Conservation (phyloP, 108 stramenopile species). For the Cyclotella cryptica region DNA sequence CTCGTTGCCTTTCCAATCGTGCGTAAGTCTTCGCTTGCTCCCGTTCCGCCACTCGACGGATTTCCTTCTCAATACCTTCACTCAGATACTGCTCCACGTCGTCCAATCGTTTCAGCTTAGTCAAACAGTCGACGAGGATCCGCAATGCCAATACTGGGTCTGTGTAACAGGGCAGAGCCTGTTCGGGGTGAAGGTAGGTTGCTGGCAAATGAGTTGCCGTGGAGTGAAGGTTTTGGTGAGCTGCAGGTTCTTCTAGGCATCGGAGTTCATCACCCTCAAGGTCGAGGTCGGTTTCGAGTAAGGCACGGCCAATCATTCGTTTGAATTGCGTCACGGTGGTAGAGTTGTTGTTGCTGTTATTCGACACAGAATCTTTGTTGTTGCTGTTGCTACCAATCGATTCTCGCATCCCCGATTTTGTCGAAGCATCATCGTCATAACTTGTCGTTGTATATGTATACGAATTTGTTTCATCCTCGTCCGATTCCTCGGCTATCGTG, state of each 20-base stretch:
- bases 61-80: conserved; percentile 67
- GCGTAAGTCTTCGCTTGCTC: conserved; percentile 85
- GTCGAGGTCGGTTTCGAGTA: conserved; percentile 84
- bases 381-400: conserved; percentile 3
- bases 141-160: conserved; percentile 81
- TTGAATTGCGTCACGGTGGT: conserved; percentile 24
- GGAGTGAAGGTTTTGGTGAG: conserved; percentile 22
- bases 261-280: conserved; percentile 84
- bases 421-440: conserved; percentile 47
- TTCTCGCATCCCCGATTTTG: conserved; percentile 25
- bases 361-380: not conserved
- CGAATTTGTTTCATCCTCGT: conserved; percentile 47
- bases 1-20: conserved; percentile 62
- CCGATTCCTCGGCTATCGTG: conserved; percentile 40
- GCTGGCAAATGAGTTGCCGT: conserved; percentile 33
- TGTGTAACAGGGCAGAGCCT: conserved; percentile 61
- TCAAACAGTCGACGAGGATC: conserved; percentile 81
- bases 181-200: conserved; percentile 45
- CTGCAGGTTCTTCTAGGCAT: conserved; percentile 67
- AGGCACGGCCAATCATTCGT: conserved; percentile 66
- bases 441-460: conserved; percentile 42
- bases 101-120: conserved; percentile 74
- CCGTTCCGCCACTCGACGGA: conserved; percentile 65
- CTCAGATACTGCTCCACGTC: conserved; percentile 79
- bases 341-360: conserved; percentile 1